Base-by-base conservation (phyloP, 371 early-diverging fungal species). In the Synchytrium microbalum region DNA sequence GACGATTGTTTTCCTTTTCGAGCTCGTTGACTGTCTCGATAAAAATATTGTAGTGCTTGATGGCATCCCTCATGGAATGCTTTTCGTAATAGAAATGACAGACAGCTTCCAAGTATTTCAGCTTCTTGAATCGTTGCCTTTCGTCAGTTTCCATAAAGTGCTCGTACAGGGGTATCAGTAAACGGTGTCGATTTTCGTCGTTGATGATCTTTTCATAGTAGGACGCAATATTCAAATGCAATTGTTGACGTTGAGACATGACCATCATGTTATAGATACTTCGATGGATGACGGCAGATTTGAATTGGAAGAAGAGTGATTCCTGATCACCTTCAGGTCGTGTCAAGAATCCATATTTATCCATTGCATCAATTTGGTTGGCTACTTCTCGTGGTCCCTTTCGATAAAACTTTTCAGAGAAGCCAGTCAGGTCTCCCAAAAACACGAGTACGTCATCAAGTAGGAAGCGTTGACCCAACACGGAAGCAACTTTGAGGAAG, bases 201-300 rank as follows among this genome's bases (percentile, higher is more conserved):
- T 68, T 66, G 16, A 71, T 64, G 46, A 69, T 65, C 14, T 59
- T 54, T 62, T 81, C 79, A 58, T 72, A 79, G 46, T 73, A 73
- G 28, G 56, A 38, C 1, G 78, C 79, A 16, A 78, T 65, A 14
- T 62, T 64, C 53, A 77, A 61, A 58, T 81, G 80, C 10, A 78
- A 66, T 56, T 74, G 77, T 58, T 78, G 75, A n/a, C 78, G 69
- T 58, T 81, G 82, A 14, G 61, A 60, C 26, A 66, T 58, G 10
- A 70, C 70, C 75, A 81, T 79, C 70, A 78, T 77, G 32, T 57
- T 63, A 67, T 81, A 81, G 13, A 81, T 75, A 58, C 78, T 72
- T 30, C 74, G 69, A 14, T 77, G 70, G 3, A 81, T 77, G 5
- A 79, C 69, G 25, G 71, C 71, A 25, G 74, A 78, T 61, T 76